Conservation (phyloP, 2,329 filamentous ascomycete genomes). For the Phaeosphaeriaceae sp. region DNA sequence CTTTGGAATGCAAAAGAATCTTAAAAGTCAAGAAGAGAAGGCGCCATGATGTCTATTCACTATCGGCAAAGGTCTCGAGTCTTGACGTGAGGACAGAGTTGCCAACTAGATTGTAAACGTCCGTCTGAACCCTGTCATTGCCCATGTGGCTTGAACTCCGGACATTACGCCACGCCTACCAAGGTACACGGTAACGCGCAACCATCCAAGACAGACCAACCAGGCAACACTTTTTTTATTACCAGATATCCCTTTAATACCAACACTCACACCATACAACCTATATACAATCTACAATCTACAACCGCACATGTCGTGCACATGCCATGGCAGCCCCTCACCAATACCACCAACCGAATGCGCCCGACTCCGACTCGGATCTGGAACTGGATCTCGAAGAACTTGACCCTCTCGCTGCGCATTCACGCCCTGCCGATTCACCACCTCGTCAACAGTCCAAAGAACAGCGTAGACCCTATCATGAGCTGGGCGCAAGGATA, state of each 20-base stretch:
- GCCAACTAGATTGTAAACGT: background rate
- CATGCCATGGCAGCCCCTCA: constrained; percentile 56
- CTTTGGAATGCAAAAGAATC: background rate
- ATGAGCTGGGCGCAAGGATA: constrained; percentile 63
- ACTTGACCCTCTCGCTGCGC: constrained; percentile 67
- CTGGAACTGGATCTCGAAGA: constrained; percentile 79
- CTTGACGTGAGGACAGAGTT: constrained; percentile 6
- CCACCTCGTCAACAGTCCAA: constrained; percentile 37
- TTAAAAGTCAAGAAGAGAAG: constrained; percentile 1
- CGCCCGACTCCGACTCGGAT: constrained; percentile 74
- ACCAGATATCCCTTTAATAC: background rate
- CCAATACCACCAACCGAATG: constrained; percentile 60
- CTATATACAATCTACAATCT: background rate
- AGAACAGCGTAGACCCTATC: constrained; percentile 40
- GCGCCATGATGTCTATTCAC: background rate
- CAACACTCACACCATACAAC: background rate
- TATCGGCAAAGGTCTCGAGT: background rate
- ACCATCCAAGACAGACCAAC: background rate
- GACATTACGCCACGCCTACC: background rate
- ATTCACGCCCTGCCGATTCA: constrained; percentile 27
- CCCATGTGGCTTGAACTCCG: constrained; percentile 3
- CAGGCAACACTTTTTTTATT: background rate
- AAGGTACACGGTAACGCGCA: background rate
- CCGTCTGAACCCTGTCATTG: background rate
- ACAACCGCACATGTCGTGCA: constrained; percentile 25